Evolutionary conservation across 2,329 filamentous ascomycete species (phyloP).

Genomic region (Colletotrichum sp.): DNA sequence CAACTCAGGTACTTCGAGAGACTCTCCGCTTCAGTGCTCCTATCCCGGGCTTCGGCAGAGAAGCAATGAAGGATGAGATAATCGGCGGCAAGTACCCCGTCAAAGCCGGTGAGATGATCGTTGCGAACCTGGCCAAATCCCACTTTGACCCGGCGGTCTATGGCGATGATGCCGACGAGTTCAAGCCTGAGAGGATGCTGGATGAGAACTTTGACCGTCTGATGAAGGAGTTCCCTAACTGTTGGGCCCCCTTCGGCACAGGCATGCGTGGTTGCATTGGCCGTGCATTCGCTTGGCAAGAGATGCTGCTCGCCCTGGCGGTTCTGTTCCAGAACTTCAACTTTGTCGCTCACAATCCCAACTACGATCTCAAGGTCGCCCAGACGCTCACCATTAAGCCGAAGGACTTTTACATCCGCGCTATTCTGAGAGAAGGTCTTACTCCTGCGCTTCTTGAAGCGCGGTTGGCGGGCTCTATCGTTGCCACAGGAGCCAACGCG

Average conservation of each 20-base stretch:
- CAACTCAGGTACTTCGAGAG: constrained; percentile 57
- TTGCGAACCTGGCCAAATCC: constrained; percentile 48
- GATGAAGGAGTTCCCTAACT: constrained; percentile 35
- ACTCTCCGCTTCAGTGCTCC: constrained; percentile 35
- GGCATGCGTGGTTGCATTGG: constrained; percentile 58
- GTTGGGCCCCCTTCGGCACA: constrained; percentile 60
- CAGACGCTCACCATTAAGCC: constrained; percentile 66
- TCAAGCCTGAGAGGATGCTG: constrained; percentile 67
- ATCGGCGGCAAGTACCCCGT: constrained; percentile 61
- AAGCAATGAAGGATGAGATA: constrained; percentile 44
- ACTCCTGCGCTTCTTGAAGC: constrained; percentile 48
- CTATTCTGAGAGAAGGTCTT: constrained; percentile 50
- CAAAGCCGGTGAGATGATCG: constrained; percentile 46
- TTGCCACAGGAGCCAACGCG: constrained; percentile 10
- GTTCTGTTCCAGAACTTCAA: constrained; percentile 72
- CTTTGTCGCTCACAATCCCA: constrained; percentile 63
- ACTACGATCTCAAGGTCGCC: constrained; percentile 56
- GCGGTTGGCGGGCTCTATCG: constrained; percentile 40
- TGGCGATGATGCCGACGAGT: constrained; percentile 61
- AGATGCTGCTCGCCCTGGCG: constrained; percentile 50
- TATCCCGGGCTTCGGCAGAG: constrained; percentile 27
- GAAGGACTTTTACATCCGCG: constrained; percentile 64
- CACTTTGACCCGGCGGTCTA: constrained; percentile 63
- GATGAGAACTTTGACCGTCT: constrained; percentile 51
- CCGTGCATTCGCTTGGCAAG: constrained; percentile 59